Conservation (phyloP, 1,139 yeast genomes). For the Hansenula anomala region DNA sequence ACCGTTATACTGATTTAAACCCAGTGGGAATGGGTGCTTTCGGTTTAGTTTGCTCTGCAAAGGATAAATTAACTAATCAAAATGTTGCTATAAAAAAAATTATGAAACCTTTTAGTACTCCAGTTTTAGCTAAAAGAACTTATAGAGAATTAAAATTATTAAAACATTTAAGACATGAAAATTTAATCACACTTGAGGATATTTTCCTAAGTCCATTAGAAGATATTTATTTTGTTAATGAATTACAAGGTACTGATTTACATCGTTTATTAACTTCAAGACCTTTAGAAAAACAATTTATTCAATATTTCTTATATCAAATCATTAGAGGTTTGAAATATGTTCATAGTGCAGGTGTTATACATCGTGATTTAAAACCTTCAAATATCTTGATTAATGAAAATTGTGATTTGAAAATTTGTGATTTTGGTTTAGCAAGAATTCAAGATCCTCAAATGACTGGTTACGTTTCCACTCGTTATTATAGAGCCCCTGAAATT, state of each 20-base stretch:
- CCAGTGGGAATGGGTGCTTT: slow-evolving; percentile 99
- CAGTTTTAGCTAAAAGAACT: slow-evolving; percentile 93
- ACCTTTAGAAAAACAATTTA: slow-evolving; percentile 93
- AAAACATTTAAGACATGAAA: slow-evolving; percentile 92
- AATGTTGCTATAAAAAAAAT: slow-evolving; percentile 96
- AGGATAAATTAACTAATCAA: slow-evolving; percentile 85
- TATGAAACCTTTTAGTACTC: slow-evolving; percentile 94
- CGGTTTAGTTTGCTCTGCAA: slow-evolving; percentile 95
- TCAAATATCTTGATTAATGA: slow-evolving; percentile 89
- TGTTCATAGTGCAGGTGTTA: slow-evolving; percentile 96
- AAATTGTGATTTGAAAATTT: slow-evolving; percentile 92
- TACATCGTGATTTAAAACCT: slow-evolving; percentile 93
- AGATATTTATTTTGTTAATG: slow-evolving; percentile 96
- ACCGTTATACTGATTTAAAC: slow-evolving; percentile 82
- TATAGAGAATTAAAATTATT: slow-evolving; percentile 90
- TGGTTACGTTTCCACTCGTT: slow-evolving; percentile 94
- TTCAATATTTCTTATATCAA: slow-evolving; percentile 93
- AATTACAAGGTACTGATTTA: slow-evolving; percentile 92
- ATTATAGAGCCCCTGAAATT: slow-evolving; percentile 97
- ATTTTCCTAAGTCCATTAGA: slow-evolving; percentile 92
- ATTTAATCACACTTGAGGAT: slow-evolving; percentile 88
- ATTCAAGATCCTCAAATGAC: slow-evolving; percentile 99
- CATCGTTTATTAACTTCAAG: slow-evolving; percentile 88
- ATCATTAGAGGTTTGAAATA: slow-evolving; percentile 89
- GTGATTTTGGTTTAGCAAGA: slow-evolving; percentile 96